Conservation (phyloP, 1,139 yeast genomes). For the Wickerhamiella infanticola region DNA sequence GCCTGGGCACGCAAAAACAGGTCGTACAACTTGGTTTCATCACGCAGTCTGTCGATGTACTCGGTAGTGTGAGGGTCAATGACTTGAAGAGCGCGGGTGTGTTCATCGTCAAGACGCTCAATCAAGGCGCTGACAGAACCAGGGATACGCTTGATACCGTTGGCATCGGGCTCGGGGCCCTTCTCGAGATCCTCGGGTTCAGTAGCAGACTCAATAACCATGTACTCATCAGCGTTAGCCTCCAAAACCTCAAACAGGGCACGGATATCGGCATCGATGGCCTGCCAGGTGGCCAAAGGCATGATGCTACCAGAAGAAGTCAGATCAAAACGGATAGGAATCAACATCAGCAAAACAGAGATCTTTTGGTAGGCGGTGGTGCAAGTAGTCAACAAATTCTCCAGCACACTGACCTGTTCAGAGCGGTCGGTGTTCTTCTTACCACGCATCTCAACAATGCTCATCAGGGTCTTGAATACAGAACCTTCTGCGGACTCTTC, state of each 20-base stretch:
- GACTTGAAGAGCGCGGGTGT: slow-evolving; percentile 70
- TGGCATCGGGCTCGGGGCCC: slow-evolving; percentile 41
- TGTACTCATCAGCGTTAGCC: slow-evolving; percentile 38
- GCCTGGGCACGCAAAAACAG: slow-evolving; percentile 73
- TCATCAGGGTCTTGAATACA: slow-evolving; percentile 59
- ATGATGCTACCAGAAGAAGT: slow-evolving; percentile 51
- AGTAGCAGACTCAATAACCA: slow-evolving; percentile 62
- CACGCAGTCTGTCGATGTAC: slow-evolving; percentile 79
- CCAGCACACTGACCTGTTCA: slow-evolving; percentile 64
- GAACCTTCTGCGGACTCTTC: slow-evolving; percentile 25
- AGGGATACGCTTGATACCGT: slow-evolving; percentile 60
- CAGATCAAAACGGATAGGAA: slow-evolving; percentile 74
- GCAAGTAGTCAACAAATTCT: slow-evolving; percentile 41
- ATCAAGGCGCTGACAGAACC: slow-evolving; percentile 80
- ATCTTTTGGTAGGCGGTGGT: slow-evolving; percentile 57
- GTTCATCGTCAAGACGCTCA: slow-evolving; percentile 92
- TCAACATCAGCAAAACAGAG: slow-evolving; percentile 61
- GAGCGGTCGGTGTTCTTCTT: slow-evolving; percentile 78
- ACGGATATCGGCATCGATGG: slow-evolving; percentile 47
- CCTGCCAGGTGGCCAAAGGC: slow-evolving; percentile 74
- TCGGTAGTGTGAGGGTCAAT: slow-evolving; percentile 94
- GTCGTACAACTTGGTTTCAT: slow-evolving; percentile 63
- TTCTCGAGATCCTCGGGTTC: slow-evolving; percentile 64
- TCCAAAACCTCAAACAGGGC: slow-evolving; percentile 56
- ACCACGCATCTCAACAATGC: slow-evolving; percentile 82